Percentiles rank a stretch among this genome's conserved stretches.
Evolutionary conservation across 208 protist genomes (phyloP).

Genomic region (Leishmania tarentolae): DNA sequence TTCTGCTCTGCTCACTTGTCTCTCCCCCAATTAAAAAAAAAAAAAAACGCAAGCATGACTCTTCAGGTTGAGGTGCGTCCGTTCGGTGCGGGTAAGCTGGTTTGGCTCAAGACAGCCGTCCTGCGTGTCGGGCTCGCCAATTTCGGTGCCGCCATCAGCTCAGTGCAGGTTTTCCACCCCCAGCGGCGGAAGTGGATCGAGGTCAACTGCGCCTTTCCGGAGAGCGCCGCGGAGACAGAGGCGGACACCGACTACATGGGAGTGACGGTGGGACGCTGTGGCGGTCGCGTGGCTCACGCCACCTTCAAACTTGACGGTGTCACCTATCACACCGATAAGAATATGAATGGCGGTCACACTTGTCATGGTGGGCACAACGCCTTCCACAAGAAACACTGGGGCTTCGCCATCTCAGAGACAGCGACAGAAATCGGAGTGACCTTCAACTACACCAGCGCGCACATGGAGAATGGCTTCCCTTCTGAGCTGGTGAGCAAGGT

Average conservation of each 20-base stretch:
- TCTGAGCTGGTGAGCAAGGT: conserved; percentile 38
- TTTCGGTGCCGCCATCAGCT: conserved; percentile 60
- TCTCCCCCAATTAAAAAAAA: neutral
- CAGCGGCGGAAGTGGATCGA: conserved; percentile 45
- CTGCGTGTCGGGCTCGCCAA: conserved; percentile 45
- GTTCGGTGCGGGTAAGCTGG: conserved; percentile 42
- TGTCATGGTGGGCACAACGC: conserved; percentile 48
- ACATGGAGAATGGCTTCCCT: conserved; percentile 74
- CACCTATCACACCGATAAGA: conserved; percentile 28
- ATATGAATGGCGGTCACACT: conserved; percentile 29
- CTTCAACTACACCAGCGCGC: conserved; percentile 41
- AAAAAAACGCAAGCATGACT: conserved; percentile 10
- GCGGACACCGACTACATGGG: conserved; percentile 57
- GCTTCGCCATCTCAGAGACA: conserved; percentile 10
- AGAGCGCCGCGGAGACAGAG: conserved; percentile 41
- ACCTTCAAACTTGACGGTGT: conserved; percentile 47
- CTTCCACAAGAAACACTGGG: conserved; percentile 59
- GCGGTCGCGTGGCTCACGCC: conserved; percentile 55
- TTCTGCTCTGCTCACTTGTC: neutral
- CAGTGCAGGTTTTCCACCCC: conserved; percentile 37
- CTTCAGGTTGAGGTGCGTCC: conserved; percentile 32
- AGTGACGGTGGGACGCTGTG: conserved; percentile 61
- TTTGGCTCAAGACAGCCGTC: conserved; percentile 36
- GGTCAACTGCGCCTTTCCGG: conserved; percentile 45
- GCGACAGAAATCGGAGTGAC: conserved; percentile 18